Evolutionary conservation across 352 stramenopile genomes (phyloP), one percentile per base, ranked within the genome.

Genomic region (Globisporangium ultimum): DNA sequence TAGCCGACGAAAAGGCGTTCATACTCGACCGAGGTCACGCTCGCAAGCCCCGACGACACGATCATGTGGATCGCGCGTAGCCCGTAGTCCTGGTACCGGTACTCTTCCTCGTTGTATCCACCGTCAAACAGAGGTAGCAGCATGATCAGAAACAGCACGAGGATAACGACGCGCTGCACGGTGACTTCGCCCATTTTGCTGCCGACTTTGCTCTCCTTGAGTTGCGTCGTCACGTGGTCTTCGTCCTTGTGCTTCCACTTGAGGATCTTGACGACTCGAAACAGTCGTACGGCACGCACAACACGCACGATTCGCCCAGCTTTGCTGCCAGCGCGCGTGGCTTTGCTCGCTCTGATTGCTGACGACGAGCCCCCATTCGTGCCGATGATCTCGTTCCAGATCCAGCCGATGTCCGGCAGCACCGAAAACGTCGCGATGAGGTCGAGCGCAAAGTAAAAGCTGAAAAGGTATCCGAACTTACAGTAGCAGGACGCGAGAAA

Each of bases 401-500:
- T 61, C 78, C 80, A 93, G 34, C 85, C 82, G 41, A 96, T 94
- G 50, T 96, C 88, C 0, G 84, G 83, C 7, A 96, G 59, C 38
- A 96, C 72, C 0, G 84, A 93, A 57, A 94, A 84, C 15, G 85
- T 91, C 18, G 87, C 82, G 43, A 96, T 88, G 56, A 96, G 70
- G 47, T 96, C 88, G 13, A 96, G 66, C 17, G 84, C 48, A 48
- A 96, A 96, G 76, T 98, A 98, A 60, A 98, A 98, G 54, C 87
- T 93, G 17, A 89, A 77, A 56, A 95, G 54, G 63, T 97, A 93
- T 34, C 77, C 62, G 3, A 84, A 76, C 60, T 91, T 89, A 43
- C 62, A 74, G 60, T 83, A 91, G 53, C 86, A 88, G 34, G 76
- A 86, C 14, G 86, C 60, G 36, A 91, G 40, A 57, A 98, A 96